Conservation (phyloP, 108 stramenopile species). For the Discostella stelligeroides region DNA sequence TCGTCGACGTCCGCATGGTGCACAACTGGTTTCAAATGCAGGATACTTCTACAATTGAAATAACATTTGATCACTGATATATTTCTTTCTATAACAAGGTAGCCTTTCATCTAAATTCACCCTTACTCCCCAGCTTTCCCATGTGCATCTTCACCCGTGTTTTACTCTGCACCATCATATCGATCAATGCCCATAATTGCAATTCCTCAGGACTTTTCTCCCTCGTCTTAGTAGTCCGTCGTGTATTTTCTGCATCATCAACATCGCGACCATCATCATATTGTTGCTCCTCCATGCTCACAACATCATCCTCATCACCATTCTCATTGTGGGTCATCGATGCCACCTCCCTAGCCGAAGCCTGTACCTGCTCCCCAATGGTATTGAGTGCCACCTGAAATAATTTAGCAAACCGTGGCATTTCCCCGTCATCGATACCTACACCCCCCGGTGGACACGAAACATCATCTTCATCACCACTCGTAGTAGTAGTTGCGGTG, state of each 20-base stretch:
- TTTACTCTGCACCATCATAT: constrained; percentile 88
- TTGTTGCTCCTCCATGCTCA: not conserved
- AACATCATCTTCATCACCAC: not conserved
- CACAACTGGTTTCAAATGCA: no score
- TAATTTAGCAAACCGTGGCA: constrained; percentile 45
- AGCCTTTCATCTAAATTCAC: constrained; percentile 48
- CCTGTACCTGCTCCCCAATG: constrained; percentile 69
- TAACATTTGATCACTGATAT: no score
- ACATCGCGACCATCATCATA: constrained; percentile 4
- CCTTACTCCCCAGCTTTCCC: constrained; percentile 64
- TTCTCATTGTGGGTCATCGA: constrained; percentile 10
- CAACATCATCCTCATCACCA: not conserved
- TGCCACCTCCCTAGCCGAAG: constrained; percentile 55
- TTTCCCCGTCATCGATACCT: constrained; percentile 2
- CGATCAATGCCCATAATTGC: constrained; percentile 83
- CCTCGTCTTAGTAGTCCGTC: constrained; percentile 2
- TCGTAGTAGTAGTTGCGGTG: no score
- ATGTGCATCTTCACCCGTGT: constrained; percentile 74
- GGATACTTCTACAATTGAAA: no score
- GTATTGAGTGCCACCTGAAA: constrained; percentile 46
- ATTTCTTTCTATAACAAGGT: no score
- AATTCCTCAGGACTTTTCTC: constrained; percentile 51
- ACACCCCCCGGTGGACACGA: not conserved
- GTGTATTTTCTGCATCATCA: constrained; percentile 13
- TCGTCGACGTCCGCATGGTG: no score